Percentiles rank a stretch among this genome's conserved stretches.
Evolutionary conservation across 1,139 yeast genomes (phyloP).

Genomic region (Blastobotrys illinoisensis): DNA sequence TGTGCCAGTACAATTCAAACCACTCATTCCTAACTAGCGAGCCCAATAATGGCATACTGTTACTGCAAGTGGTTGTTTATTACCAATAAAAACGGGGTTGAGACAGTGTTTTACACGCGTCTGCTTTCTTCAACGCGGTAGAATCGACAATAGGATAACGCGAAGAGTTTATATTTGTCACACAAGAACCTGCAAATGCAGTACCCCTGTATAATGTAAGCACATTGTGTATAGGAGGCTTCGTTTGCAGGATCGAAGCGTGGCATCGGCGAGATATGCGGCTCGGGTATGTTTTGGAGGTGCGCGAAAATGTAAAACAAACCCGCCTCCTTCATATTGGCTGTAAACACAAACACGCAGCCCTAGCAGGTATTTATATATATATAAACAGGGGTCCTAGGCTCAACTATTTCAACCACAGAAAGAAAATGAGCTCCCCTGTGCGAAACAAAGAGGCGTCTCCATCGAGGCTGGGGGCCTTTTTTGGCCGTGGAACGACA

Average conservation of each 20-base stretch:
- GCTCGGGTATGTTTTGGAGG: neutral
- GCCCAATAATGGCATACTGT: no score
- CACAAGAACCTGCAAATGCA: neutral
- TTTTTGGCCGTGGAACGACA: slow-evolving; percentile 14
- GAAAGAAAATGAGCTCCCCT: neutral
- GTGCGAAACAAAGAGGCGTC: slow-evolving; percentile 3
- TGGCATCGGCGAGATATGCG: neutral
- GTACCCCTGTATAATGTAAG: neutral
- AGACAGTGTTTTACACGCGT: no score
- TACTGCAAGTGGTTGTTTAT: no score
- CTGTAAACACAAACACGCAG: neutral
- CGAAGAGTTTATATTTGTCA: no score
- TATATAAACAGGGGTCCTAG: neutral
- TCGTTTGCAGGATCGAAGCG: neutral
- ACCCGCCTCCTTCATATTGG: neutral
- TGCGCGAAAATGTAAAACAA: neutral
- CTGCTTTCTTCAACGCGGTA: no score
- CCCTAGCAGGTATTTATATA: neutral
- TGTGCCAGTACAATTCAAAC: no score
- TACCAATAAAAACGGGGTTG: no score
- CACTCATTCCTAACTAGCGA: no score
- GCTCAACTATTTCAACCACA: neutral
- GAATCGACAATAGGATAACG: no score
- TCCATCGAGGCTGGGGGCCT: slow-evolving; percentile 16
- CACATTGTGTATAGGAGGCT: no score